A percentile compares a stretch with the other conserved stretches of the same genome.
phyloP scores from a whole-genome alignment of 805 yeast genomes.

The Myxozyma kluyveri region DNA sequence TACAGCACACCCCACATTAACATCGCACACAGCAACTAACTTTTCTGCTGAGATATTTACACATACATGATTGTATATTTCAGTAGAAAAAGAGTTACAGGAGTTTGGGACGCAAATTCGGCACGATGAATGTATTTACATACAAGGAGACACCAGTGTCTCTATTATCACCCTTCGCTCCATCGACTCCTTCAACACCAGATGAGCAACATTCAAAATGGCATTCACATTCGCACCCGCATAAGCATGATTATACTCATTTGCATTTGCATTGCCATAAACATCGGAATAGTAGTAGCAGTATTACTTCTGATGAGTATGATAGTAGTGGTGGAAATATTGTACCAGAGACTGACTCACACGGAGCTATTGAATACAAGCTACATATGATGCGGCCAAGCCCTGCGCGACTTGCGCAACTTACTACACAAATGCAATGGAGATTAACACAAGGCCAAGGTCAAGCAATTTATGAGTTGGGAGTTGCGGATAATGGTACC shows the following conservation, averaged over 20 bases:
- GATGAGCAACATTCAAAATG: too few relatives aligned
- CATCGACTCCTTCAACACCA: background rate
- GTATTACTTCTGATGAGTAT: too few relatives aligned
- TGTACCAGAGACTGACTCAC: constrained; percentile 24
- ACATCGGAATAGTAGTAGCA: too few relatives aligned
- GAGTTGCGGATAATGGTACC: constrained; percentile 26
- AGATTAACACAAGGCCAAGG: constrained; percentile 29
- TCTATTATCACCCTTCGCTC: constrained; percentile 17
- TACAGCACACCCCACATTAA: too few relatives aligned
- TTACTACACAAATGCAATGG: constrained; percentile 30
- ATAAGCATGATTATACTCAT: background rate
- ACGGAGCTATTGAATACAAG: constrained; percentile 30
- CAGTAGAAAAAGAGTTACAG: too few relatives aligned
- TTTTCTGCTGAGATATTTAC: too few relatives aligned
- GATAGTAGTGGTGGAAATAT: background rate
- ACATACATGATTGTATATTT: too few relatives aligned
- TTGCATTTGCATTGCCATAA: too few relatives aligned
- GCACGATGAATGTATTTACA: constrained; percentile 19
- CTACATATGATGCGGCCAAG: constrained; percentile 21
- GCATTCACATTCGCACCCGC: background rate
- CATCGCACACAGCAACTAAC: too few relatives aligned
- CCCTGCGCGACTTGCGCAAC: constrained; percentile 27
- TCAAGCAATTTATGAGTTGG: constrained; percentile 28
- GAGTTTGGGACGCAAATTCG: too few relatives aligned
- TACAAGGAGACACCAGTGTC: constrained; percentile 18